These are phyloP conservation scores for Stephanodiscus triporus DNA, from an alignment of 108 stramenopile species.

Conservation along the genomic window DNA sequence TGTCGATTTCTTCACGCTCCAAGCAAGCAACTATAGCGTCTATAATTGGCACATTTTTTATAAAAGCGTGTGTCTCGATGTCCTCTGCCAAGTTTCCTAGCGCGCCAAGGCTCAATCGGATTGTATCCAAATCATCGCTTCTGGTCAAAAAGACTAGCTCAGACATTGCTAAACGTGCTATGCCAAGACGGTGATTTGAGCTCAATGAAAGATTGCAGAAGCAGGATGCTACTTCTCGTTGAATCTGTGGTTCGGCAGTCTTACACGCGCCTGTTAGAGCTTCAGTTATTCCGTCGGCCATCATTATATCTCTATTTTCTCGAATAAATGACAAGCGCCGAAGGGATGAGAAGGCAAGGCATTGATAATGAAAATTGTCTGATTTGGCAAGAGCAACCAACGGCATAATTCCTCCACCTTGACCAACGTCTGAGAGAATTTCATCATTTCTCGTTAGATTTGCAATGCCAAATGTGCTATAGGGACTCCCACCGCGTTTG, in stretches of 20 bases:
- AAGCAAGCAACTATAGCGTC: conserved; percentile 54
- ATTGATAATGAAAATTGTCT: conserved; percentile 58
- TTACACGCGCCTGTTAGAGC: conserved; percentile 54
- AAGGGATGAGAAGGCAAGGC: conserved; percentile 69
- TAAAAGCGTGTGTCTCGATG: conserved; percentile 62
- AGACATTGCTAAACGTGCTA: conserved; percentile 56
- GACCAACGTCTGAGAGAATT: conserved; percentile 59
- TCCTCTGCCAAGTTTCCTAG: conserved; percentile 85
- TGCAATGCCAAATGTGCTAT: conserved; percentile 67
- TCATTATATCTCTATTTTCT: conserved; percentile 58
- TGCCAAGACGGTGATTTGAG: conserved; percentile 54
- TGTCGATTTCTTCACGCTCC: conserved; percentile 55
- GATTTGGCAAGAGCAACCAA: conserved; percentile 58
- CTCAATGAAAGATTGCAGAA: conserved; percentile 69
- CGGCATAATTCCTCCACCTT: conserved; percentile 54
- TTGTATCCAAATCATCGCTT: conserved; percentile 66
- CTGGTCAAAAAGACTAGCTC: conserved; percentile 54
- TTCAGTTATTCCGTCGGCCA: conserved; percentile 52
- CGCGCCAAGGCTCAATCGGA: conserved; percentile 66
- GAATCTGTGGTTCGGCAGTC: conserved; percentile 57
- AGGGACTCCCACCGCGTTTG: conserved; percentile 46
- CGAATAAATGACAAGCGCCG: conserved; percentile 62
- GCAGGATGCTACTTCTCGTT: conserved; percentile 78
- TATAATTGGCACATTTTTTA: conserved; percentile 1
- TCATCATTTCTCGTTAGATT: conserved; percentile 72